These are phyloP conservation scores for Dipteronia sinensis DNA, from an alignment of 345 rosid species.

Conservation along the genomic window DNA sequence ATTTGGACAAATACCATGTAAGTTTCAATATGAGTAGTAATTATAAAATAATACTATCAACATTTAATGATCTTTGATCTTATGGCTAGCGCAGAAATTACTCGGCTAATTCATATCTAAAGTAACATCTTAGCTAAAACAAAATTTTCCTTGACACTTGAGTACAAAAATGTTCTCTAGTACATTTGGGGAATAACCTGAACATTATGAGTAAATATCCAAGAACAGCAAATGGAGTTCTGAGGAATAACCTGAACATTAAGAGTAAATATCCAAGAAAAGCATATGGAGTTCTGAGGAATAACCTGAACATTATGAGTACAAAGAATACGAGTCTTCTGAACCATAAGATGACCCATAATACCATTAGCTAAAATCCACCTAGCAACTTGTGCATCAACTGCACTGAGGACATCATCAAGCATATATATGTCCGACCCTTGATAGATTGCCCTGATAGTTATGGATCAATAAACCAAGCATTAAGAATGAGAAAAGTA, in stretches of 20 bases:
- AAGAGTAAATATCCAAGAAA: neutral
- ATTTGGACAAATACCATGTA: neutral
- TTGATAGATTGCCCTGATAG: slow-evolving; percentile 76
- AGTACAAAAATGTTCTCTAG: neutral
- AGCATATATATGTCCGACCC: slow-evolving; percentile 65
- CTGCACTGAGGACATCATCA: slow-evolving; percentile 96
- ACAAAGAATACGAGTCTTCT: slow-evolving; percentile 72
- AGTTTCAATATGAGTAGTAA: neutral
- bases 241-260: neutral
- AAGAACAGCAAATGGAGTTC: slow-evolving; percentile 1
- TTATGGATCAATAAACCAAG: slow-evolving; percentile 11
- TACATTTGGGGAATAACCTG: neutral
- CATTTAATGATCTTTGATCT: neutral
- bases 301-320: slow-evolving; percentile 83
- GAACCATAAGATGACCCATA: slow-evolving; percentile 59
- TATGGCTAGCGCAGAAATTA: neutral
- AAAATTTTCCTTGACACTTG: neutral
- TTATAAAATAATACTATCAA: neutral
- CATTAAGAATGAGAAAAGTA: slow-evolving; percentile 6
- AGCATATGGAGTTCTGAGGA: slow-evolving; percentile 12
- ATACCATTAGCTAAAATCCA: slow-evolving; percentile 79
- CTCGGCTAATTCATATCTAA: neutral
- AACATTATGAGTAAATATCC: neutral
- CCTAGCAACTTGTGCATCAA: slow-evolving; percentile 85
- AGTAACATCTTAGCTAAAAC: neutral